A percentile compares a stretch with the other conserved stretches of the same genome.
Conservation (phyloP, 1,284 basidiomycete genomes). For the Cryptococcus sp. region DNA sequence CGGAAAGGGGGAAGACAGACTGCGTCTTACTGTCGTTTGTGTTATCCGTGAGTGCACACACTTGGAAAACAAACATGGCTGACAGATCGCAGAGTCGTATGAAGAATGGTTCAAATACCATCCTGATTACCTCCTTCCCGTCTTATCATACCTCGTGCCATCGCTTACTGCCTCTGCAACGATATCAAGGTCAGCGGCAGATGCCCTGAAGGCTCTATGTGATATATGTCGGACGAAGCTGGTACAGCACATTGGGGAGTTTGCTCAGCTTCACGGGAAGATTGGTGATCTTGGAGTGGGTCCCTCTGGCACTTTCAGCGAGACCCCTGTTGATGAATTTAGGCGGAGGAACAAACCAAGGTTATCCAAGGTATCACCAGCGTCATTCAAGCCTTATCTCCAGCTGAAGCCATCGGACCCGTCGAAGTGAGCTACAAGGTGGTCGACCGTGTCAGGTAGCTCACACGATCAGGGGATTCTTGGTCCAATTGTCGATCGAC, state of each 20-base stretch:
- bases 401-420: conserved; percentile 67
- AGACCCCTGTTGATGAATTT: conserved; percentile 2
- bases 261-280: conserved; percentile 73
- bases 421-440: conserved; percentile 58
- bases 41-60: conserved; percentile 57
- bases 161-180: conserved; percentile 55
- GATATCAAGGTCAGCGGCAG: conserved; percentile 68
- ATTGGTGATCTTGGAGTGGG: conserved; percentile 67
- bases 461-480: conserved; percentile 59
- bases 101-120: conserved; percentile 73
- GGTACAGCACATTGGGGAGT: conserved; percentile 73
- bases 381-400: conserved; percentile 78
- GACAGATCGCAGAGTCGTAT: conserved; percentile 60
- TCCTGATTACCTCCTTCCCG: conserved; percentile 50
- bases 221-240: conserved; percentile 76
- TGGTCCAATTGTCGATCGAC: conserved; percentile 65
- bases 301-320: conserved; percentile 9
- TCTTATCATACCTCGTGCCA: conserved; percentile 64
- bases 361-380: conserved; percentile 84
- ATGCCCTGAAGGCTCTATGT: conserved; percentile 74
- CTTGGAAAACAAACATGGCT: neutral
- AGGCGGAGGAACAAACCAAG: conserved; percentile 83
- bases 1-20: conserved; percentile 52
- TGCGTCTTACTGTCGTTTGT: conserved; percentile 65
- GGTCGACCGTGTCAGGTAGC: too few relatives aligned